A percentile compares a stretch with the other conserved stretches of the same genome.
phyloP scores from a whole-genome alignment of 768 basidiomycete genomes.

The Leucocoprinus leucothites region DNA sequence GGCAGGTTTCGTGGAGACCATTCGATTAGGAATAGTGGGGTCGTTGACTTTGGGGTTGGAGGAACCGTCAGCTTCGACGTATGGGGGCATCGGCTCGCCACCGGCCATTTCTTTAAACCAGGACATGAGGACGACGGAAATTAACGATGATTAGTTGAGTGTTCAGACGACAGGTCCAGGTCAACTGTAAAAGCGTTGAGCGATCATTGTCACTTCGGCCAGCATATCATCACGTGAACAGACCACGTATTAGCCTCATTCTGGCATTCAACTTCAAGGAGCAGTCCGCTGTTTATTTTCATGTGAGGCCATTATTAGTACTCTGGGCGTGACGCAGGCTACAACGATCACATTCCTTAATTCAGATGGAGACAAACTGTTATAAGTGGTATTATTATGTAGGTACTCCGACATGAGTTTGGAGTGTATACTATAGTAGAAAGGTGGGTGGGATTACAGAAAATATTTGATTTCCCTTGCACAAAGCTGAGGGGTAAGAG shows the following conservation, averaged over 20 bases:
- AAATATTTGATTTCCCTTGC: background rate
- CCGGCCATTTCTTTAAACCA: slow-evolving; percentile 54
- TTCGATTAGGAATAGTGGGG: slow-evolving; percentile 60
- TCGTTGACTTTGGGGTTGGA: slow-evolving; percentile 55
- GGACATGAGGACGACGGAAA: slow-evolving; percentile 44
- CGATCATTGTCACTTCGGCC: background rate
- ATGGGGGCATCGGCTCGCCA: slow-evolving; percentile 34
- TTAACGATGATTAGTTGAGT: slow-evolving; percentile 5
- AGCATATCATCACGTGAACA: slow-evolving; percentile 3
- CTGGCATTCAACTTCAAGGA: background rate
- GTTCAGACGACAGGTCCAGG: background rate
- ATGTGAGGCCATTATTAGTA: no score
- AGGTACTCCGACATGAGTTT: background rate
- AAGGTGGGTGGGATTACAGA: slow-evolving; percentile 5
- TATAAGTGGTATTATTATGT: slow-evolving; percentile 10
- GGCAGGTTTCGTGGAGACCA: slow-evolving; percentile 78
- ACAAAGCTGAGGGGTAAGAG: background rate
- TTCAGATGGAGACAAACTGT: no score
- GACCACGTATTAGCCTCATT: no score
- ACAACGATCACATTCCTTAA: no score
- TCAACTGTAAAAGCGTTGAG: background rate
- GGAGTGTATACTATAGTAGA: slow-evolving; percentile 8
- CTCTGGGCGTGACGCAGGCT: no score
- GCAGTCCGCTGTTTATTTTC: no score
- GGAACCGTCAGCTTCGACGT: slow-evolving; percentile 35